Evolutionary conservation across 2,329 filamentous ascomycete genomes (phyloP), one percentile per base, ranked within the genome.

Genomic region (Pyricularia grisea): DNA sequence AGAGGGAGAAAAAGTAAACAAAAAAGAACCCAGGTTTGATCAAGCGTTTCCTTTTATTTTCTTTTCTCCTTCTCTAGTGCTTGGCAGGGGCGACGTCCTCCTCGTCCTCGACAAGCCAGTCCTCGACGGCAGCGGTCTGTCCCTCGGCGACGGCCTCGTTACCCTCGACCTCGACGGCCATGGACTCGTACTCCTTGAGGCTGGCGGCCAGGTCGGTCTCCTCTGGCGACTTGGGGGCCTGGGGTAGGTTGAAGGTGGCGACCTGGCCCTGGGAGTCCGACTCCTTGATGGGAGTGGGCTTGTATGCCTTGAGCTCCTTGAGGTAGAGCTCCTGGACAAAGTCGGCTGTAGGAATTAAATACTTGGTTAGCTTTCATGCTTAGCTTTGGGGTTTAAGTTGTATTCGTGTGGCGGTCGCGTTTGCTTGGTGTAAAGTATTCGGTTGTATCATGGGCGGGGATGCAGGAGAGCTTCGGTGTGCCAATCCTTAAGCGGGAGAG

Each of bases 321-420:
- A 99, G 89, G 87, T 99, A 99, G 78, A 99, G 88, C 80, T 98
- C 94, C 84, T 98, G 95, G 76, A 99, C 92, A 77, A 97, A 89
- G 82, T 99, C 95, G 88, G 92, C 95, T 98, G 78, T 73, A 20
- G 17, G 42, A 50, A 9, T 6, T 14, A 6, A n/a, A 50, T 50
- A 69, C 65, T 42, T 64, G 67, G 75, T 78, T 75, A 78, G 74
- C 71, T 72, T 63, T 33, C 2, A 20, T 50, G 42, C 42, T 50
- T 17, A 14, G 12, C 6, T 50, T 50, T 2, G 42, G 42, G 42
- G 2, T 50, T 5, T n/a, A 20, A 20, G n/a, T 50, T 50, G 7
- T 50, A 5, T 1, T 50, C 42, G 42, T 20, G 4, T 50, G n/a
- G n/a, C n/a, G 42, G 17, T n/a, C 42, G 23, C 11, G 60, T 64